phyloP scores from a whole-genome alignment of 257 asterid genomes.

The Solanum arcanum region DNA sequence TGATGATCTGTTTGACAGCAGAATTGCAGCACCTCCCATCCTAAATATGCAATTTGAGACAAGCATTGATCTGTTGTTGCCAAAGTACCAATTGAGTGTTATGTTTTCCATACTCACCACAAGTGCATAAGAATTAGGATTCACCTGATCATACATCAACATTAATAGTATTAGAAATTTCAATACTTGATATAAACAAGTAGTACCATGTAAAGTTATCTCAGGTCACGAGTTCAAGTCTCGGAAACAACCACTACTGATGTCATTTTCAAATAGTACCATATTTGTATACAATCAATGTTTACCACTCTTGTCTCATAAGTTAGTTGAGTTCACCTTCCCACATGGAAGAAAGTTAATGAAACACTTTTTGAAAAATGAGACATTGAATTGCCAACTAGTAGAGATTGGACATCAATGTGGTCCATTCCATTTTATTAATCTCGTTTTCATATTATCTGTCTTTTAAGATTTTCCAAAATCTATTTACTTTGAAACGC shows the following conservation, averaged over 20 bases:
- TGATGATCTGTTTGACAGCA: constrained; percentile 23
- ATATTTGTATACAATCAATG: background rate
- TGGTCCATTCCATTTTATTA: background rate
- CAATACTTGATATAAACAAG: background rate
- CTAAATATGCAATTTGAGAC: constrained; percentile 47
- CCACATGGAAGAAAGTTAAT: background rate
- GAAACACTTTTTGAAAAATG: background rate
- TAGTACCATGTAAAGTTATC: background rate
- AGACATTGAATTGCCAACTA: background rate
- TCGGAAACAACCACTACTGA: background rate
- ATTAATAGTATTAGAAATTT: background rate
- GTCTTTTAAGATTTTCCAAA: background rate
- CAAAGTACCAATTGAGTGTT: constrained; percentile 27
- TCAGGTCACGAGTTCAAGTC: background rate
- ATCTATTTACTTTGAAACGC: background rate
- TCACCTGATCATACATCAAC: constrained; percentile 16
- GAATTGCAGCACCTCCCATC: constrained; percentile 41
- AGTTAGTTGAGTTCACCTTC: background rate
- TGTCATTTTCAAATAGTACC: background rate
- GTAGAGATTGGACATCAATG: background rate
- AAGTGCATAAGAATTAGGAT: constrained; percentile 38
- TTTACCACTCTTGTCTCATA: background rate
- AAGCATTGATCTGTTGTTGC: constrained; percentile 38
- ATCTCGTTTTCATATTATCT: background rate
- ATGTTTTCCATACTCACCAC: constrained; percentile 39